These are phyloP conservation scores for Calonectria crousiana DNA, from an alignment of 2,329 filamentous ascomycete species.

Conservation along the genomic window DNA sequence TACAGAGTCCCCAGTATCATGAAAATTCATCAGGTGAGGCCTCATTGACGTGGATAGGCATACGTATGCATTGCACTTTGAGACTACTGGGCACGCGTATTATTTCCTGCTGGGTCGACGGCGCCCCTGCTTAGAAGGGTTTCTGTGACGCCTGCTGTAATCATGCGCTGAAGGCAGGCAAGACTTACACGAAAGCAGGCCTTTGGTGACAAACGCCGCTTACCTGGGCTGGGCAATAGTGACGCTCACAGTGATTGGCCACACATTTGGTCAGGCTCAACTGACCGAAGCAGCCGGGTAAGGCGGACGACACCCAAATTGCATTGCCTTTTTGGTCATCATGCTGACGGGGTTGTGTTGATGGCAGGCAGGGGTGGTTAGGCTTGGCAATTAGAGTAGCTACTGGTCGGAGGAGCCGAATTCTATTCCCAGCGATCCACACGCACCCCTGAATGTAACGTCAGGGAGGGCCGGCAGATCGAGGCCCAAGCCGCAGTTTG, in stretches of 20 bases:
- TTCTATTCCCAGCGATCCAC: slow-evolving; percentile 1
- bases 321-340: neutral
- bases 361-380: neutral
- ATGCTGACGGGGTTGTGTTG: neutral
- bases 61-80: neutral
- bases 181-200: neutral
- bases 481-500: neutral
- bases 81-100: neutral
- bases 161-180: neutral
- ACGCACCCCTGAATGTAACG: neutral
- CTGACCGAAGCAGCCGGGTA: neutral
- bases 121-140: neutral
- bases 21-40: neutral
- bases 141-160: neutral
- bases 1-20: neutral
- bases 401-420: neutral
- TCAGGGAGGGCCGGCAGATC: neutral
- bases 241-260: neutral
- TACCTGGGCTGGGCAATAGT: neutral
- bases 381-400: neutral
- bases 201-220: neutral
- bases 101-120: neutral
- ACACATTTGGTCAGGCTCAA: neutral
- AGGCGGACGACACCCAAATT: neutral
- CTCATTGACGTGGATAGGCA: neutral